A percentile compares a stretch with the other conserved stretches of the same genome.
Evolutionary conservation across 2,329 filamentous ascomycete genomes (phyloP).

Genomic region (Gremmenia infestans): DNA sequence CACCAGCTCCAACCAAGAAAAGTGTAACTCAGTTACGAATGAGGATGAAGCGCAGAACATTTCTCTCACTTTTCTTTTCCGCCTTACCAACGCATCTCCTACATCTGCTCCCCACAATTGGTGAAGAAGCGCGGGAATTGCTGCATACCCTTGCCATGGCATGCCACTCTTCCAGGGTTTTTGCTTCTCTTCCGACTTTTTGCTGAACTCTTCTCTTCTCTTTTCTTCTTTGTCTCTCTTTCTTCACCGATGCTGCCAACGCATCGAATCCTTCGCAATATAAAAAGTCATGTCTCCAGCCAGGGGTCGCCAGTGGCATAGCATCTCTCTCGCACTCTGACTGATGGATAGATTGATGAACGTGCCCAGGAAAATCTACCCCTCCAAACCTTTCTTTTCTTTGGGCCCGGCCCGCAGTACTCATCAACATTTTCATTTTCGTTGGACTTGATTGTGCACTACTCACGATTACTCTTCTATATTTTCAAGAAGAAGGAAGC

Average conservation of each 20-base stretch:
- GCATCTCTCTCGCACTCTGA: background rate
- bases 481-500: background rate
- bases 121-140: background rate
- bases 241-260: conserved; percentile 6
- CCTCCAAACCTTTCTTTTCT: too few species aligned
- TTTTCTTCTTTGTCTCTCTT: background rate
- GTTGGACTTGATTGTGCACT: background rate
- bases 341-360: background rate
- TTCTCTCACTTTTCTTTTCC: background rate
- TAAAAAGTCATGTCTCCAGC: conserved; percentile 2
- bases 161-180: background rate
- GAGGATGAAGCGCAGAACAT: background rate
- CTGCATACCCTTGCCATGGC: background rate
- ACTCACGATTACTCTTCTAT: background rate
- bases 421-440: too few species aligned
- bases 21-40: background rate
- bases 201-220: background rate
- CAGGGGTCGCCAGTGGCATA: background rate
- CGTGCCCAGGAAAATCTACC: too few species aligned
- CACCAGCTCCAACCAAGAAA: background rate
- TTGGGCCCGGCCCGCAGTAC: too few species aligned
- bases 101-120: background rate
- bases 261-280: conserved; percentile 14
- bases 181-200: background rate
- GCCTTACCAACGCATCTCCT: conserved; percentile 6